phyloP scores from a whole-genome alignment of 768 basidiomycete species.

The Pleurotus pulmonarius region DNA sequence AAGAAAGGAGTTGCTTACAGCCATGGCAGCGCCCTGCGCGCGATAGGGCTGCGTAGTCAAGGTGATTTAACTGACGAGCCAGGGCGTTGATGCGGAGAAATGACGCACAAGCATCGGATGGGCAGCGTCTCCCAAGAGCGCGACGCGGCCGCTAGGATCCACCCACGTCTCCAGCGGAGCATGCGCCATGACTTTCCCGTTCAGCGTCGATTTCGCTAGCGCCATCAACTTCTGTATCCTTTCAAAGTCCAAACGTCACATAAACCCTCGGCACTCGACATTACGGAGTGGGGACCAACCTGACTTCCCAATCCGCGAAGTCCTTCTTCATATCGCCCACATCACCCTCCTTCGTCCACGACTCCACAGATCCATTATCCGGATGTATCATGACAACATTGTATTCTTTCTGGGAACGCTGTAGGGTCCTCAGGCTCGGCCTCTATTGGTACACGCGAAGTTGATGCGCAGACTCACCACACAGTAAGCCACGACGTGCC shows the following conservation, averaged over 20 bases:
- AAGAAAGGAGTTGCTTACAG: conserved; percentile 24
- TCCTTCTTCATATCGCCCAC: conserved; percentile 40
- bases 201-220: conserved; percentile 37
- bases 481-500: conserved; percentile 31
- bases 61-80: background rate
- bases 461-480: conserved; percentile 19
- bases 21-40: conserved; percentile 55
- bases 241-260: background rate
- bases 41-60: conserved; percentile 15
- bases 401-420: conserved; percentile 34
- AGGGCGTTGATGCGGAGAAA: background rate
- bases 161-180: conserved; percentile 45
- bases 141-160: conserved; percentile 35
- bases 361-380: conserved; percentile 33
- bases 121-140: conserved; percentile 48
- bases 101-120: conserved; percentile 52
- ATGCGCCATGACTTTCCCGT: conserved; percentile 45
- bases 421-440: background rate
- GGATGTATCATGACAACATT: conserved; percentile 42
- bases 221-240: conserved; percentile 42
- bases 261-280: background rate
- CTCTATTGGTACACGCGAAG: background rate
- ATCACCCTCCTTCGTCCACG: conserved; percentile 37
- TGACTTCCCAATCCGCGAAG: conserved; percentile 43
- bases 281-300: conserved; percentile 20